A percentile compares a stretch with the other conserved stretches of the same genome.
Evolutionary conservation across 1,284 basidiomycete genomes (phyloP).

Genomic region (Austroboletus novae-zelandiae): DNA sequence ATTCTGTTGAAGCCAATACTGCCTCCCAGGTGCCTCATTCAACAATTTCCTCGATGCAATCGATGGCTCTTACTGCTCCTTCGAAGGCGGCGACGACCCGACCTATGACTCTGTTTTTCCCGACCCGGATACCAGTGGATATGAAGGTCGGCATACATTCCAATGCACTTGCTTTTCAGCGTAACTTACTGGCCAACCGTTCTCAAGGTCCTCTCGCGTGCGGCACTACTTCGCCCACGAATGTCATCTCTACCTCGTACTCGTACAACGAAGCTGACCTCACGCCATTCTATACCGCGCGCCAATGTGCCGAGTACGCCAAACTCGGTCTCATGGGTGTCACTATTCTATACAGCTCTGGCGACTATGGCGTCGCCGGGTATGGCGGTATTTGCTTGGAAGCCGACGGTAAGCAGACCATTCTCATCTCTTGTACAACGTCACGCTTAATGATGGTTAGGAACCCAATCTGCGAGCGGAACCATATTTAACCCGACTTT

Average conservation of each 20-base stretch:
- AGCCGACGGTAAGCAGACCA: slow-evolving; percentile 11
- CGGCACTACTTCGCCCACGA: slow-evolving; percentile 35
- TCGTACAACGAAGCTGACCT: slow-evolving; percentile 40
- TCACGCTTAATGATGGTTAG: slow-evolving; percentile 7
- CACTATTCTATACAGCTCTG: slow-evolving; percentile 41
- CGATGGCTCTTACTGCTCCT: slow-evolving; percentile 47
- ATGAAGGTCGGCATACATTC: slow-evolving; percentile 21
- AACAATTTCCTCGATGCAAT: slow-evolving; percentile 50
- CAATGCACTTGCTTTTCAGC: background rate
- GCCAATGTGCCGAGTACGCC: slow-evolving; percentile 48
- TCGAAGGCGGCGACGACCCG: slow-evolving; percentile 46
- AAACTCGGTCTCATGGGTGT: slow-evolving; percentile 44
- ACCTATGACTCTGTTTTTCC: slow-evolving; percentile 42
- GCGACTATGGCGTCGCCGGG: slow-evolving; percentile 41
- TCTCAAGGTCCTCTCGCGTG: slow-evolving; percentile 35
- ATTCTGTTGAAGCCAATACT: background rate
- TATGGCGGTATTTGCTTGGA: slow-evolving; percentile 33
- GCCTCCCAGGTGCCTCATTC: slow-evolving; percentile 40
- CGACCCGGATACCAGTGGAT: slow-evolving; percentile 37
- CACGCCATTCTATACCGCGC: slow-evolving; percentile 37
- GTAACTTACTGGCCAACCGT: background rate
- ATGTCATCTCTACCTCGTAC: slow-evolving; percentile 48
- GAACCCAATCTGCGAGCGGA: slow-evolving; percentile 24
- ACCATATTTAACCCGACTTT: slow-evolving; percentile 47
- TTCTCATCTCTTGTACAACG: background rate